Conservation (phyloP, 148 eudicot genomes). For the Rhododendron henanense region DNA sequence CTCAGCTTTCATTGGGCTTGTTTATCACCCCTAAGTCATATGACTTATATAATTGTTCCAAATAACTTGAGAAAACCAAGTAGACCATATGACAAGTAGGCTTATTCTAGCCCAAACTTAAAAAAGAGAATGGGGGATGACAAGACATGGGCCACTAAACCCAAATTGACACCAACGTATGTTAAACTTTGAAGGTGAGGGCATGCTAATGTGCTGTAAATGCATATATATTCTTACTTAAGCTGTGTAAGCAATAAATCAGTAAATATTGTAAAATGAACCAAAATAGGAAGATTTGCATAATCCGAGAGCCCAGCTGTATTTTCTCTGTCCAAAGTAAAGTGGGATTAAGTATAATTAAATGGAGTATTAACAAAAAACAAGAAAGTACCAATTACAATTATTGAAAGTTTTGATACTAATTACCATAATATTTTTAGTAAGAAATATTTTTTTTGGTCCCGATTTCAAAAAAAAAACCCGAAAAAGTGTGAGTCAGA, state of each 20-base stretch:
- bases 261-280: neutral
- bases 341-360: neutral
- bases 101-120: neutral
- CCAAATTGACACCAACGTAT: neutral
- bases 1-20: neutral
- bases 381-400: neutral
- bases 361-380: neutral
- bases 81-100: no score
- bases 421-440: no score
- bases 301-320: neutral
- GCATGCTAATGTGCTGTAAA: neutral
- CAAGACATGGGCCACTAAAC: neutral
- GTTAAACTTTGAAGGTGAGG: neutral
- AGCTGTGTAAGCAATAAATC: neutral
- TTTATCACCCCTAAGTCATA: no score
- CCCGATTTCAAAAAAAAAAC: no score
- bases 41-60: neutral
- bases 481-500: no score
- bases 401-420: neutral
- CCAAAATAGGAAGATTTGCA: neutral
- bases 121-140: neutral
- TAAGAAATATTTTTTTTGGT: no score
- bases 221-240: neutral
- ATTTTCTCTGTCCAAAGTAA: neutral
- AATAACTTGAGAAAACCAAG: neutral